Evolutionary conservation across 257 asterid genomes (phyloP).

Genomic region (Solanum clarkiae): DNA sequence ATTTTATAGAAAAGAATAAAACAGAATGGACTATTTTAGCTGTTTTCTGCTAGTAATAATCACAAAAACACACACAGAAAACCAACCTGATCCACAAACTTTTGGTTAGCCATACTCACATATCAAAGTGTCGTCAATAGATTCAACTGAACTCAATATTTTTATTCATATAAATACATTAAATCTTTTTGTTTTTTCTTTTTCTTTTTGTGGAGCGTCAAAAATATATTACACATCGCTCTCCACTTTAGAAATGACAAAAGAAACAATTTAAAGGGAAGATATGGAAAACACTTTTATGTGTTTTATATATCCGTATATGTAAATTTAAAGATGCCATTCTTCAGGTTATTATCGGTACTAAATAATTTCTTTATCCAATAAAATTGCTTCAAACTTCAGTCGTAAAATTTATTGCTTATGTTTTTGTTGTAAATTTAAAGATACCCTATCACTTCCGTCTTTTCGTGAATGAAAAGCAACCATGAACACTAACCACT

Average conservation of each 20-base stretch:
- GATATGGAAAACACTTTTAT: background rate
- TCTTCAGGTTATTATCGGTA: background rate
- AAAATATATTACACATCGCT: background rate
- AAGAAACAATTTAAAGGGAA: background rate
- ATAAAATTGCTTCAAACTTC: background rate
- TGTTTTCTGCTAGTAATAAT: constrained; percentile 1
- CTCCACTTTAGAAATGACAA: constrained; percentile 13
- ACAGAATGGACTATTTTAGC: background rate
- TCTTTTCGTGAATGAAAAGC: constrained; percentile 68
- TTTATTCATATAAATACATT: background rate
- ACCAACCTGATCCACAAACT: constrained; percentile 53
- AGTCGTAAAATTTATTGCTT: background rate
- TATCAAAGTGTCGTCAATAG: background rate
- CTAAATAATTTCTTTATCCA: fast-evolving
- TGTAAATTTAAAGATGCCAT: constrained; percentile 17
- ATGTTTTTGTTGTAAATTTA: background rate
- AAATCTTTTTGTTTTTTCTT: background rate
- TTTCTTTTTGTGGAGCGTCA: constrained; percentile 5
- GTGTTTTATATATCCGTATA: background rate
- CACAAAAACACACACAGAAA: background rate
- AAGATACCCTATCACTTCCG: constrained; percentile 33
- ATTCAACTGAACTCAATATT: background rate
- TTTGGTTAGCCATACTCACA: constrained; percentile 7
- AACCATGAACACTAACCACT: constrained; percentile 55
- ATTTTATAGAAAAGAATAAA: constrained; percentile 35